phyloP scores from a whole-genome alignment of 2,329 filamentous ascomycete genomes.

The Neofusicoccum sp. region DNA sequence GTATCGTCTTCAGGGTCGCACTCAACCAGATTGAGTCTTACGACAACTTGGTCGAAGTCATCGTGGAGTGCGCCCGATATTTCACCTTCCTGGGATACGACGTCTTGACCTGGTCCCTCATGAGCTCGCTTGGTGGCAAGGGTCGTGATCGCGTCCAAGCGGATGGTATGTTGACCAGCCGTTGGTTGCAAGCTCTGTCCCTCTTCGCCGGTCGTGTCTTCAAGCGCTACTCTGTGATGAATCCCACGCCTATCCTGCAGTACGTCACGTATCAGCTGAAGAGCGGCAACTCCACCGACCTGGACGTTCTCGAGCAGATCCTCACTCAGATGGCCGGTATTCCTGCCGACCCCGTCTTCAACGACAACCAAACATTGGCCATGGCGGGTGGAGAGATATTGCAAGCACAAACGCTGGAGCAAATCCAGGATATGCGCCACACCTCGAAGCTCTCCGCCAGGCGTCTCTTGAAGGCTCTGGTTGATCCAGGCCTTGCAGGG shows the following conservation, averaged over 20 bases:
- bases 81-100: slow-evolving; percentile 93
- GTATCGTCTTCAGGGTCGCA: slow-evolving; percentile 85
- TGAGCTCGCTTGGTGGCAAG: slow-evolving; percentile 65
- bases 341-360: slow-evolving; percentile 80
- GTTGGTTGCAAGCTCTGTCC: slow-evolving; percentile 87
- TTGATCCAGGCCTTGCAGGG: slow-evolving; percentile 73
- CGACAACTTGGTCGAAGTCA: slow-evolving; percentile 88
- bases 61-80: slow-evolving; percentile 91
- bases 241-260: slow-evolving; percentile 79
- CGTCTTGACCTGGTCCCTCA: slow-evolving; percentile 85
- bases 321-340: slow-evolving; percentile 93
- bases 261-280: slow-evolving; percentile 85
- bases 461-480: slow-evolving; percentile 75
- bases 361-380: slow-evolving; percentile 79
- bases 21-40: slow-evolving; percentile 91
- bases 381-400: slow-evolving; percentile 84
- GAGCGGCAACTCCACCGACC: slow-evolving; percentile 79
- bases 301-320: slow-evolving; percentile 88
- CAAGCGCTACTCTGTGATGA: slow-evolving; percentile 78
- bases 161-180: slow-evolving; percentile 74
- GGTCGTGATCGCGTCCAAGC: slow-evolving; percentile 60
- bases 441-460: slow-evolving; percentile 66
- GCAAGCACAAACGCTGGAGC: slow-evolving; percentile 72
- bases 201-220: slow-evolving; percentile 91
- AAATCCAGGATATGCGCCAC: slow-evolving; percentile 78